A percentile compares a stretch with the other conserved stretches of the same genome.
Conservation (phyloP, 768 basidiomycete genomes). For the Lentinula sp. region DNA sequence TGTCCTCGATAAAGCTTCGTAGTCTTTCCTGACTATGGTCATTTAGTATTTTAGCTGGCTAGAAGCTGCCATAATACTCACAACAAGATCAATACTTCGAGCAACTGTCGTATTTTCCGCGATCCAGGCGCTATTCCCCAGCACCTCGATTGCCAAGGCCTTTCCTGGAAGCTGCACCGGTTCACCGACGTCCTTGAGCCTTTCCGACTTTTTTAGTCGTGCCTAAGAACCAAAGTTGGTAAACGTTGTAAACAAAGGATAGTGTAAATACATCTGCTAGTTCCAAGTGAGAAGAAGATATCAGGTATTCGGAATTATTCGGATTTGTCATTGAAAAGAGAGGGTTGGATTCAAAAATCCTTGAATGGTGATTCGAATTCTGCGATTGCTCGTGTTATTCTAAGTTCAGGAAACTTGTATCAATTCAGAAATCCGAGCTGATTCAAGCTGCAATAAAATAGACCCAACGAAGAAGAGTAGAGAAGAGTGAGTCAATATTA, state of each 20-base stretch:
- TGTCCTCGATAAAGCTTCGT: constrained; percentile 77
- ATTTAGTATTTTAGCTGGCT: background rate
- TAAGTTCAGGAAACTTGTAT: no score
- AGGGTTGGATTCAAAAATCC: background rate
- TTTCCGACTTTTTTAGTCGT: constrained; percentile 67
- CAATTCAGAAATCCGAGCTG: no score
- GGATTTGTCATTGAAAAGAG: background rate
- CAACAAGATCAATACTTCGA: constrained; percentile 74
- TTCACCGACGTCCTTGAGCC: constrained; percentile 64
- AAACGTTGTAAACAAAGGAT: background rate
- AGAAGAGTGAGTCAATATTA: no score
- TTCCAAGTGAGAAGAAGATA: constrained; percentile 66
- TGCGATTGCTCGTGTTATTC: no score
- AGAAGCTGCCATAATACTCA: constrained; percentile 20
- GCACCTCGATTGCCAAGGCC: constrained; percentile 64
- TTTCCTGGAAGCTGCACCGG: constrained; percentile 77
- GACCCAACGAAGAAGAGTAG: no score
- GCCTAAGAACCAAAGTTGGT: constrained; percentile 33
- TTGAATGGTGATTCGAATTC: no score
- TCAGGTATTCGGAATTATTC: constrained; percentile 50
- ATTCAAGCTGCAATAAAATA: no score
- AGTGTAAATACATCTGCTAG: constrained; percentile 46
- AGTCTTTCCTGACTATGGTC: constrained; percentile 70
- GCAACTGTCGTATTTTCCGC: constrained; percentile 80
- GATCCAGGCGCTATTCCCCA: constrained; percentile 71